phyloP scores from a whole-genome alignment of 805 yeast genomes.

The Sugiyamaella chiloensis region DNA sequence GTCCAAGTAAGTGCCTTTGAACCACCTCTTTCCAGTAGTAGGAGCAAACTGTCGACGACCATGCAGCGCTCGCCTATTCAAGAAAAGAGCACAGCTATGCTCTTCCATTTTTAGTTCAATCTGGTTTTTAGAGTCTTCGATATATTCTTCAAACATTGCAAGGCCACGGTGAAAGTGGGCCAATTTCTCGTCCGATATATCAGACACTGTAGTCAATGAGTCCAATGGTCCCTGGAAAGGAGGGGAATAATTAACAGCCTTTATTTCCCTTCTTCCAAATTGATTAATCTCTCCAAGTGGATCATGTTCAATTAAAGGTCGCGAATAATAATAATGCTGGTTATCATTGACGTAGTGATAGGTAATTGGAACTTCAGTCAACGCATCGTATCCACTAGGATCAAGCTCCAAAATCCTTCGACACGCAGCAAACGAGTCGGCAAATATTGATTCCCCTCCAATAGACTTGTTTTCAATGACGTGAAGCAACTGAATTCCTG shows the following conservation, averaged over 20 bases:
- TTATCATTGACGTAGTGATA: conserved; percentile 64
- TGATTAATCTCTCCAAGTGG: conserved; percentile 34
- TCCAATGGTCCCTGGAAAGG: conserved; percentile 82
- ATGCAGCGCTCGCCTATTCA: conserved; percentile 68
- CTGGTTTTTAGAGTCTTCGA: conserved; percentile 53
- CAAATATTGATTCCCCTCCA: conserved; percentile 69
- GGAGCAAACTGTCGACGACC: conserved; percentile 53
- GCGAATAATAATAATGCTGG: conserved; percentile 56
- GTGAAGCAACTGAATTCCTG: conserved; percentile 72
- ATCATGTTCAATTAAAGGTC: conserved; percentile 63
- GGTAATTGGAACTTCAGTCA: conserved; percentile 60
- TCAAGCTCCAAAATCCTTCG: conserved; percentile 51
- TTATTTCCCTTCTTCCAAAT: conserved; percentile 39
- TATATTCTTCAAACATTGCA: conserved; percentile 54
- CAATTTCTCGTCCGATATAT: conserved; percentile 41
- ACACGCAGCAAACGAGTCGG: conserved; percentile 69
- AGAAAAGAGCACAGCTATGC: conserved; percentile 62
- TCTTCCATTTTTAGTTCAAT: conserved; percentile 52
- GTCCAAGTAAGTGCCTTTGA: conserved; percentile 74
- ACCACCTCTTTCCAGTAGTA: conserved; percentile 54
- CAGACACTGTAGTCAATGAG: conserved; percentile 33
- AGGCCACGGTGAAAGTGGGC: conserved; percentile 59
- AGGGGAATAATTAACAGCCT: conserved; percentile 70
- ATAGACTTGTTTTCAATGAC: conserved; percentile 41
- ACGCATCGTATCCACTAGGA: conserved; percentile 60